Base-by-base conservation (phyloP, 1,284 basidiomycete genomes). In the Ceratobasidium sp. region DNA sequence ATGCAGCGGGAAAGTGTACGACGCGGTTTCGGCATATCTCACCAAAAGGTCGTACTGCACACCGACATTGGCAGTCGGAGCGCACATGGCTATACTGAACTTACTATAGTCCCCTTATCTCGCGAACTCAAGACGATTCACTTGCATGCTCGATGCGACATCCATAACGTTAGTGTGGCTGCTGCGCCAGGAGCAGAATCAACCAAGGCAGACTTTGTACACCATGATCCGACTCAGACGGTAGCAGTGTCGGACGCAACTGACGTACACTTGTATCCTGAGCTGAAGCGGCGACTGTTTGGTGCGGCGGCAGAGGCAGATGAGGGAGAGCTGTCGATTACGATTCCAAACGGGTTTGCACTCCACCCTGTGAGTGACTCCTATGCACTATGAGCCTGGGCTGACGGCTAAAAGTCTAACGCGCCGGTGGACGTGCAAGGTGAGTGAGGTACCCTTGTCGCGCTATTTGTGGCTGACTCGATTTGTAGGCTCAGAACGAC, bases 241-340 rank as follows among this genome's bases (percentile, higher is more conserved):
- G 88, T 95, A 80, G 88, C 87, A 59, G 88, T 94, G 77, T 90
- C 85, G 38, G 92, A 94, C 78, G 88, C 93, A 3, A 89, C 91
- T 80, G 96, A 98, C 82, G 93, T 95, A 77, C 95, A 96, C 82
- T 90, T 91, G 57, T 96, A 98, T 85, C 95, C 96, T 7, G 97
- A 98, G 84, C 89, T 98, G 79, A 99, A 98, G 88, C 91, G 97
- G 74, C 94, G 93, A 85, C 85, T 98, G 44, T 99, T 96, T 86
- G 91, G 95, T 0, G 94, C 96, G 0, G 88, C 96, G 59, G 91
- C 95, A 77, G 97, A 99, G 82, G 91, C 92, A 61, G 95, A 96
- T 79, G 94, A 98, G 83, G 97, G 98, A 79, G 98, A 99, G 84
- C 85, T 99, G 54, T 95, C 95, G 17, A 96, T 99, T 81, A 90